These are phyloP conservation scores for Saccharomycopsis lassenensis DNA, from an alignment of 805 yeast genomes.

Conservation along the genomic window DNA sequence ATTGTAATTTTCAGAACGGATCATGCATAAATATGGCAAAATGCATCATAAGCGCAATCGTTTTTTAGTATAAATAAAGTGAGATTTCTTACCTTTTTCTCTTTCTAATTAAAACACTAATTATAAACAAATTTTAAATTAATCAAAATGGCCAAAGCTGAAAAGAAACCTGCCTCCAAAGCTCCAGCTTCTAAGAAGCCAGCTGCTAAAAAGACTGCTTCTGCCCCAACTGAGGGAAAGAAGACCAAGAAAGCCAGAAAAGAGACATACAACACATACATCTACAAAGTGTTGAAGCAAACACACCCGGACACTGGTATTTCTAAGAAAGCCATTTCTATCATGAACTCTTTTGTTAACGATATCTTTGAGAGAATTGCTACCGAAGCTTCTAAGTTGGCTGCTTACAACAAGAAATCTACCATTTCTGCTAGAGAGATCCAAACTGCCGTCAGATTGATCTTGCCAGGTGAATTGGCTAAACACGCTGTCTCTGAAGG, in stretches of 20 bases:
- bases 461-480: conserved; percentile 97
- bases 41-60: no score
- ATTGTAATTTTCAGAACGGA: no score
- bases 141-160: conserved; percentile 55
- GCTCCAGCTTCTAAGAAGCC: conserved; percentile 96
- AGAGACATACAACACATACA: conserved; percentile 96
- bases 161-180: conserved; percentile 75
- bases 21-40: no score
- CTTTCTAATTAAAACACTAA: no score
- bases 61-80: no score
- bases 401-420: conserved; percentile 97
- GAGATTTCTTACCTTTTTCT: no score
- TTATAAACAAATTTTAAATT: no score
- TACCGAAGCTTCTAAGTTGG: conserved; percentile 94
- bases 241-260: conserved; percentile 96
- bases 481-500: conserved; percentile 99
- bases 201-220: conserved; percentile 85
- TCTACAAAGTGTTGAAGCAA: conserved; percentile 97
- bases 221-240: conserved; percentile 48
- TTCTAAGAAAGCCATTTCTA: conserved; percentile 97
- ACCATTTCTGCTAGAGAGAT: conserved; percentile 97
- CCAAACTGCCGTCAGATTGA: conserved; percentile 96
- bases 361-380: conserved; percentile 98
- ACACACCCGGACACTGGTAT: conserved; percentile 99
- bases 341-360: conserved; percentile 96